phyloP scores from a whole-genome alignment of 2,329 filamentous ascomycete genomes.

The Alternaria dauci region DNA sequence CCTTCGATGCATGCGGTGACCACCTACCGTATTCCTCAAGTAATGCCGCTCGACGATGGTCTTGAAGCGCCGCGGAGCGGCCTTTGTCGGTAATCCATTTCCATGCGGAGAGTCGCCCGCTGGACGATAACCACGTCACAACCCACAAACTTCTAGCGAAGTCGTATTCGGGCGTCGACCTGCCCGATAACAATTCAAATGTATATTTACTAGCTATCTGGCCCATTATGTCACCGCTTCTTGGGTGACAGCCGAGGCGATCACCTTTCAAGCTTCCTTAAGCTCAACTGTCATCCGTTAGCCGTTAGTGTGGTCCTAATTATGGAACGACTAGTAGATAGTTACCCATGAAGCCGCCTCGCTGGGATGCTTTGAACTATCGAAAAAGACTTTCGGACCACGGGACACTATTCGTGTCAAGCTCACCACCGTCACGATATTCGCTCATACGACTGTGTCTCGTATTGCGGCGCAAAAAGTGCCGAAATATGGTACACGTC shows the following conservation, averaged over 20 bases:
- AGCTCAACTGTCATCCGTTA: not conserved
- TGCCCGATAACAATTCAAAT: not conserved
- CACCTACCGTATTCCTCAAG: not conserved
- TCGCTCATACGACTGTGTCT: not conserved
- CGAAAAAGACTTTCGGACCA: not conserved
- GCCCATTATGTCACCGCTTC: constrained; percentile 1
- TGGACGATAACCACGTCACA: constrained; percentile 3
- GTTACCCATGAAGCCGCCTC: not conserved
- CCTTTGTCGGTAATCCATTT: not conserved
- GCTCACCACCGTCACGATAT: not conserved
- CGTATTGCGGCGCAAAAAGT: constrained; percentile 5
- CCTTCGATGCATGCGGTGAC: not conserved
- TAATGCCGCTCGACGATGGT: not conserved
- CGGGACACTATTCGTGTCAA: not conserved
- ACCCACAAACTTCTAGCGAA: not conserved
- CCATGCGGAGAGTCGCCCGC: not conserved
- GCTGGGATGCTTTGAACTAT: not conserved
- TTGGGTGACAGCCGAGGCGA: not conserved
- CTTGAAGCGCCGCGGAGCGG: not conserved
- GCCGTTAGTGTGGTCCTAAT: not conserved
- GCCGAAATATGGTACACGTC: not conserved
- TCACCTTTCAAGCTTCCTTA: not conserved
- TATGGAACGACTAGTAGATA: not conserved
- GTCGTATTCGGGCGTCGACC: constrained; percentile 1
- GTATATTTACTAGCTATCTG: not conserved